Evolutionary conservation across 192 early-diverging fungal species (phyloP).

Genomic region (Kickxella alabastrina): DNA sequence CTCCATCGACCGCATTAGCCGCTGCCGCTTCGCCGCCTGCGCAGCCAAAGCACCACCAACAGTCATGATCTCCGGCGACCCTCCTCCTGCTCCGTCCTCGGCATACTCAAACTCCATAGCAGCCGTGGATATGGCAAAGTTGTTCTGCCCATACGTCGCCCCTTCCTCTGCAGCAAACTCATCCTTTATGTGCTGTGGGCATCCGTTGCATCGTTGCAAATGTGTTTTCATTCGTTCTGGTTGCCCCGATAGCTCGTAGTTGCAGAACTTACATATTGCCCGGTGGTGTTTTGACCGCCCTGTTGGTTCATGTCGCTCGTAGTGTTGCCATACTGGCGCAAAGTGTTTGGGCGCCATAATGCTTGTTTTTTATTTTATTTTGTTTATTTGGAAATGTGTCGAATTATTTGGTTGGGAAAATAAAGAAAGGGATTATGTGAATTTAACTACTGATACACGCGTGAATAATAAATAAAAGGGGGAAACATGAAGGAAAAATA

Average conservation of each 20-base stretch:
- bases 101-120: conserved; percentile 13
- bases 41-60: background rate
- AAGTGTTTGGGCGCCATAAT: conserved; percentile 52
- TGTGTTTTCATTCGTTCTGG: conserved; percentile 52
- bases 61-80: background rate
- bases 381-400: background rate
- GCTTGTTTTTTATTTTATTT: background rate
- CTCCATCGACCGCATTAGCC: conserved; percentile 34
- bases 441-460: background rate
- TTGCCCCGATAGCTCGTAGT: conserved; percentile 49
- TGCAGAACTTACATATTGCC: conserved; percentile 46
- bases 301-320: conserved; percentile 48
- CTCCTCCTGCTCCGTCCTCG: background rate
- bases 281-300: conserved; percentile 52
- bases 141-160: conserved; percentile 4
- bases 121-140: conserved; percentile 7
- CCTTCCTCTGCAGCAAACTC: conserved; percentile 30
- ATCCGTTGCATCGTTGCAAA: conserved; percentile 34
- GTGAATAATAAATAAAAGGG: background rate
- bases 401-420: background rate
- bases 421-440: background rate
- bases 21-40: conserved; percentile 20
- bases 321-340: conserved; percentile 51
- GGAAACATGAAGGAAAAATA: too few species aligned
- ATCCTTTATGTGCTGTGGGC: conserved; percentile 34